phyloP scores from a whole-genome alignment of 495 filamentous ascomycete species.

The Thermochaetoides thermophila region DNA sequence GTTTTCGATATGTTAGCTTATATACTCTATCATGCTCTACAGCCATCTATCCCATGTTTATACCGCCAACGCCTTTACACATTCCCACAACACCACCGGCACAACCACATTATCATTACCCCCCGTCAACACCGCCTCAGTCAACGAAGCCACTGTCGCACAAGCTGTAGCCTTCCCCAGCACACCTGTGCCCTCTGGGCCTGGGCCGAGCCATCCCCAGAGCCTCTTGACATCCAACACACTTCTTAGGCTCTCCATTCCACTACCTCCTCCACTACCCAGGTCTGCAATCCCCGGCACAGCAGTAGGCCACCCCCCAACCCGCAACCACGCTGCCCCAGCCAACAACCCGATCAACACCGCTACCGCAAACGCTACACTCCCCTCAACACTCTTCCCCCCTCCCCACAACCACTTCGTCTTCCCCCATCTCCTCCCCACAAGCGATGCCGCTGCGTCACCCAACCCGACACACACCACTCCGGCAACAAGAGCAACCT shows the following conservation, averaged over 20 bases:
- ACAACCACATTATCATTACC: constrained; percentile 99
- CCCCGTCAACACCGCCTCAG: constrained; percentile 88
- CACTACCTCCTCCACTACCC: too few relatives aligned
- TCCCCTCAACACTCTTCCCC: constrained; percentile 89
- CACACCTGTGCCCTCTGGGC: too few relatives aligned
- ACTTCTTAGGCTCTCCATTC: constrained; percentile 8
- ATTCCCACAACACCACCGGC: constrained; percentile 83
- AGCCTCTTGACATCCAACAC: constrained; percentile 5
- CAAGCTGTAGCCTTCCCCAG: constrained; percentile 40
- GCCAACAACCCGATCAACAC: constrained; percentile 58
- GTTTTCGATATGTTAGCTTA: too few relatives aligned
- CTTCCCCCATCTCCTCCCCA: constrained; percentile 74
- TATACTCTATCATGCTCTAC: neutral
- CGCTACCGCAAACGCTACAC: constrained; percentile 65
- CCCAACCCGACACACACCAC: constrained; percentile 91
- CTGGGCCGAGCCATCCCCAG: too few relatives aligned
- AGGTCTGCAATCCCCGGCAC: too few relatives aligned
- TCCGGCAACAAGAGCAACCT: constrained; percentile 77
- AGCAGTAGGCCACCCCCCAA: constrained; percentile 60
- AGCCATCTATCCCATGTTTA: constrained; percentile 3
- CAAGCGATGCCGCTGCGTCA: constrained; percentile 84
- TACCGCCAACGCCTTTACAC: constrained; percentile 58
- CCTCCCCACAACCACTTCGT: constrained; percentile 94
- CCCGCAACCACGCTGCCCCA: constrained; percentile 59
- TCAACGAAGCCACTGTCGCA: constrained; percentile 70